phyloP scores from a whole-genome alignment of 1,139 yeast genomes.

The Williopsis jadinii region DNA sequence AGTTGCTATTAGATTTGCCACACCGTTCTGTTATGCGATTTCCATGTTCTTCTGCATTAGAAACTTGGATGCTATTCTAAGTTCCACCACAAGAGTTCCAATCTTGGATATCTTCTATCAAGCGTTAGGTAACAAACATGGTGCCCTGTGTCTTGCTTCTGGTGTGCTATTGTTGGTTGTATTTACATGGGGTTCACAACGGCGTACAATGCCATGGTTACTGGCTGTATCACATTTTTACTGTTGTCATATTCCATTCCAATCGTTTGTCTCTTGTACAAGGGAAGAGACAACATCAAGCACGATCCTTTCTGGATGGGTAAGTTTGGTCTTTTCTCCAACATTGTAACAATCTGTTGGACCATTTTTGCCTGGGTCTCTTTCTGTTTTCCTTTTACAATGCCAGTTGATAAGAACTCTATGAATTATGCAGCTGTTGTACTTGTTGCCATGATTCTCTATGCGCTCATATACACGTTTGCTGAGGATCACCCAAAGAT shows the following conservation, averaged over 20 bases:
- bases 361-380: slow-evolving; percentile 53
- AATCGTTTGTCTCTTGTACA: slow-evolving; percentile 41
- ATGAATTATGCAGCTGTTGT: slow-evolving; percentile 71
- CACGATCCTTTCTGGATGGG: slow-evolving; percentile 74
- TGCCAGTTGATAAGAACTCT: slow-evolving; percentile 54
- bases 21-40: slow-evolving; percentile 52
- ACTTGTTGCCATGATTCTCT: slow-evolving; percentile 47
- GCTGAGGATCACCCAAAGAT: background rate
- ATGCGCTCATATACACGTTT: slow-evolving; percentile 50
- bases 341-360: slow-evolving; percentile 52
- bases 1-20: slow-evolving; percentile 56
- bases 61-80: slow-evolving; percentile 40
- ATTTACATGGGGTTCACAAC: slow-evolving; percentile 47
- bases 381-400: slow-evolving; percentile 58
- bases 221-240: slow-evolving; percentile 48
- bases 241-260: slow-evolving; percentile 45
- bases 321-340: slow-evolving; percentile 47
- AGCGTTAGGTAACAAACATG: slow-evolving; percentile 45
- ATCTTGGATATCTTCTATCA: slow-evolving; percentile 56
- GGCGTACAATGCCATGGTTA: slow-evolving; percentile 50
- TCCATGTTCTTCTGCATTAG: slow-evolving; percentile 57
- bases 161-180: slow-evolving; percentile 42
- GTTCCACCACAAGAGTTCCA: slow-evolving; percentile 51
- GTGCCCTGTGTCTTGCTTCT: slow-evolving; percentile 51
- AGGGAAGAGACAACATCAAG: slow-evolving; percentile 51